Percentiles rank a stretch among this genome's conserved stretches.
phyloP scores from a whole-genome alignment of 2,329 filamentous ascomycete genomes.

The Torrubiella hemipterigena region DNA sequence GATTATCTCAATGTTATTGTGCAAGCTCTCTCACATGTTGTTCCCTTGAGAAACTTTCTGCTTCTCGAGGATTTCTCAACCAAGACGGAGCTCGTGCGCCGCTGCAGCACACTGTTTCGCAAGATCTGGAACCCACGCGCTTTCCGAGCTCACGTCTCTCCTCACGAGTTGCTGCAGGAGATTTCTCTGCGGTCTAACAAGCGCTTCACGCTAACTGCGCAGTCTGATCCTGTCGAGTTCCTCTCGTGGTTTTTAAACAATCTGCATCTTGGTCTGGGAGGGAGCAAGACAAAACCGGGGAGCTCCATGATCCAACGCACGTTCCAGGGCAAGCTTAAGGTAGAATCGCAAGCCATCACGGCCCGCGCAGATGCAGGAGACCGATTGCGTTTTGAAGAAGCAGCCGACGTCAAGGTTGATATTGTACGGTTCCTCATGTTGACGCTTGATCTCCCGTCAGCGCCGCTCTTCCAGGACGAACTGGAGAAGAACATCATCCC shows the following conservation, averaged over 20 bases:
- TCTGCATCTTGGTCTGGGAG: constrained; percentile 81
- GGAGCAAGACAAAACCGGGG: constrained; percentile 73
- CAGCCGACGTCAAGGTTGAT: constrained; percentile 66
- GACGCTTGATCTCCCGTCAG: constrained; percentile 82
- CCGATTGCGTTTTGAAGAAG: constrained; percentile 85
- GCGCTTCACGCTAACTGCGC: constrained; percentile 78
- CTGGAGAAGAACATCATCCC: constrained; percentile 94
- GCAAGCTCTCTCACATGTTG: constrained; percentile 81
- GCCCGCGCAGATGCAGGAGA: constrained; percentile 81
- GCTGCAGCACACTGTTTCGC: constrained; percentile 79
- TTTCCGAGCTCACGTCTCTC: constrained; percentile 93
- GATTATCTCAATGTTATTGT: constrained; percentile 96
- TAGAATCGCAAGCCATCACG: constrained; percentile 89
- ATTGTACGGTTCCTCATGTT: constrained; percentile 77
- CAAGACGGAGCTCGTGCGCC: constrained; percentile 68
- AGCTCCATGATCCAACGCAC: constrained; percentile 82
- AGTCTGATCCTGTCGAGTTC: constrained; percentile 94
- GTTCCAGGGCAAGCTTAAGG: constrained; percentile 85
- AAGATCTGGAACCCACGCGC: constrained; percentile 98
- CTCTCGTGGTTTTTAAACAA: constrained; percentile 97
- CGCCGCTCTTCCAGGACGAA: constrained; percentile 92
- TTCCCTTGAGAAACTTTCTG: constrained; percentile 81
- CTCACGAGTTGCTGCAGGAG: constrained; percentile 92
- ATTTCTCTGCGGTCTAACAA: constrained; percentile 84
- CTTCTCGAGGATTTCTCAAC: constrained; percentile 71